Percentiles rank a stretch among this genome's conserved stretches.
Evolutionary conservation across 1,284 basidiomycete genomes (phyloP).

Genomic region (Naganishia sp.): DNA sequence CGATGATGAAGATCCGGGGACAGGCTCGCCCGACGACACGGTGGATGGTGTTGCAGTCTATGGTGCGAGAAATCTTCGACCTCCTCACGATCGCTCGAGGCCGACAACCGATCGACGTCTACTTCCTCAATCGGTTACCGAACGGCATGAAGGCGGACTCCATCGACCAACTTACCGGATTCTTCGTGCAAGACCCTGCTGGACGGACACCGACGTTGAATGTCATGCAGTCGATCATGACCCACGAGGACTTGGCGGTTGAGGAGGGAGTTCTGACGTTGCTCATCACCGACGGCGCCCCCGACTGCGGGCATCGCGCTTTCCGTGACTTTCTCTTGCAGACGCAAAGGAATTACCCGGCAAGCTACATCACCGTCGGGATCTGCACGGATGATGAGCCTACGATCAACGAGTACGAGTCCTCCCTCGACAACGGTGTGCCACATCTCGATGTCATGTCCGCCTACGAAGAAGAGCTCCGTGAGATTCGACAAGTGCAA

Average conservation of each 20-base stretch:
- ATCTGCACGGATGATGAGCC: conserved; percentile 38
- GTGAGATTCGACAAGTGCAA: conserved; percentile 35
- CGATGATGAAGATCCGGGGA: conserved; percentile 35
- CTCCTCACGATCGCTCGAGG: conserved; percentile 35
- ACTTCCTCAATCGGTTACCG: conserved; percentile 36
- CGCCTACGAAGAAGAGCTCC: conserved; percentile 35
- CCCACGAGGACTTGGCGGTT: conserved; percentile 34
- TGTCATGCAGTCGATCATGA: conserved; percentile 36
- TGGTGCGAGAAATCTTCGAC: conserved; percentile 38
- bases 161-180: conserved; percentile 29
- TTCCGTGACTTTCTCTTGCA: conserved; percentile 35
- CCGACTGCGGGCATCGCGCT: conserved; percentile 37
- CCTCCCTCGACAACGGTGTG: conserved; percentile 36
- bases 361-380: conserved; percentile 37
- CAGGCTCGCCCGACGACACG: conserved; percentile 31
- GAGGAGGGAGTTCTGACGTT: conserved; percentile 37
- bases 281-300: conserved; percentile 38
- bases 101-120: conserved; percentile 33
- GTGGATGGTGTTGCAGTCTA: conserved; percentile 35
- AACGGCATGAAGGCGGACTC: conserved; percentile 36
- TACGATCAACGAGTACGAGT: conserved; percentile 36
- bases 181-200: conserved; percentile 30
- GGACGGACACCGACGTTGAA: conserved; percentile 35
- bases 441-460: conserved; percentile 39
- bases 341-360: conserved; percentile 35